Evolutionary conservation across 2,329 filamentous ascomycete genomes (phyloP), one percentile per base, ranked within the genome.

Genomic region (Endothia cerciana): DNA sequence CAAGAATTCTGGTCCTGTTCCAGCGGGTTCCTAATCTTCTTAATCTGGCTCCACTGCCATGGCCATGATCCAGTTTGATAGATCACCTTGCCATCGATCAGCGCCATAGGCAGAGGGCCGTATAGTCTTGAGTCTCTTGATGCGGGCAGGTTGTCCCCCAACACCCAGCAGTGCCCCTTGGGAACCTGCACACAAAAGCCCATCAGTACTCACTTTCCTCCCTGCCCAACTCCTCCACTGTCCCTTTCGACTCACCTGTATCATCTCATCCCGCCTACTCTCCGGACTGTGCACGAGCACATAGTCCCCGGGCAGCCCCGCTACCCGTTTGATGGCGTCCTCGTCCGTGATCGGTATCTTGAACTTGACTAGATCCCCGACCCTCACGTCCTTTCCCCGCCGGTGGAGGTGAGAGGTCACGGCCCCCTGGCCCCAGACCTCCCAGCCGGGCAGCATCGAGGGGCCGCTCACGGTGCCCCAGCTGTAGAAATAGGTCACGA

Each of bases 371-470:
- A 97, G 79, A 77, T 99, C 95, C 36, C 95, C 95, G n/a, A 97
- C 89, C 60, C 79, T 74, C 17, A 88, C 74, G 71, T 78, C 76
- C 41, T 89, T 86, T 4, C 94, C 94, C 38, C 87, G 82, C 7
- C 90, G 86, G 77, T 90, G 85, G n/a, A 82, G 79, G 71, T 88
- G 88, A 67, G 88, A 88, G 62, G 92, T 85, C 15, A 94, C 76
- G 57, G 94, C 82, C 76, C 82, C 88, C 73, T 94, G 90, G 64
- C 89, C 89, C 10, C 82, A 77, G 1, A 88, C 82, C 30, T 84
- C 82, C 68, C 97, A 88, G 0, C 93, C 97, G 8, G 94, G 94
- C 60, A 95, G 85, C 95, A 98, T 98, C 22, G 91, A 94, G 3
- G 93, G 88, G 1, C 94, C 94, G 33, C 82, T 81, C 19, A 88